Evolutionary conservation across 768 basidiomycete genomes (phyloP).

Genomic region (Lentinula sp.): DNA sequence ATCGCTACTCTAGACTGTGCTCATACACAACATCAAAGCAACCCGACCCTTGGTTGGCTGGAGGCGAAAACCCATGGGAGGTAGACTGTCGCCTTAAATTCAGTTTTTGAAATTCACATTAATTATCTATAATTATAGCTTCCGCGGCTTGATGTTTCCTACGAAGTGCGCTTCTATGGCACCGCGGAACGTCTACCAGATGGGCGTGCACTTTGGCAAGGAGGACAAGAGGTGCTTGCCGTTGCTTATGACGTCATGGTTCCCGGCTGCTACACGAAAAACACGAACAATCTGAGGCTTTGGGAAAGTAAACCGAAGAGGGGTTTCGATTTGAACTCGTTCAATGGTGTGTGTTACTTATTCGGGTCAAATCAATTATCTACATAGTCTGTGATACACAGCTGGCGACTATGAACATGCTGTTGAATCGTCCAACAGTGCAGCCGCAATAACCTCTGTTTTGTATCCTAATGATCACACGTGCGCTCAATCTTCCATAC

Average conservation of each 20-base stretch:
- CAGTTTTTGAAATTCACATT: not conserved
- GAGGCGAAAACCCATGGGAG: conserved; percentile 69
- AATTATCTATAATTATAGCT: conserved; percentile 26
- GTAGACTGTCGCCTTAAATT: not conserved
- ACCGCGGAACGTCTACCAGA: conserved; percentile 61
- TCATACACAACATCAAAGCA: conserved; percentile 34
- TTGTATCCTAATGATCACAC: conserved; percentile 95
- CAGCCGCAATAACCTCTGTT: conserved; percentile 90
- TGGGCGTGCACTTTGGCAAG: conserved; percentile 68
- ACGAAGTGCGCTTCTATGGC: conserved; percentile 88
- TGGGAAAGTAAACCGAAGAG: conserved; percentile 86
- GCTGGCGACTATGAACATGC: conserved; percentile 92
- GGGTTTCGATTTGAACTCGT: conserved; percentile 90
- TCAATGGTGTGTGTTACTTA: conserved; percentile 60
- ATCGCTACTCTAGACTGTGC: not conserved
- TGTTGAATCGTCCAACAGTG: conserved; percentile 83
- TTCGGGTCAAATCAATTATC: not conserved
- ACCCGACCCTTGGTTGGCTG: conserved; percentile 83
- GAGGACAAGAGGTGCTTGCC: conserved; percentile 91
- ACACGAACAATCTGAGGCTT: conserved; percentile 83
- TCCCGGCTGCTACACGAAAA: conserved; percentile 77
- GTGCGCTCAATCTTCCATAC: conserved; percentile 22
- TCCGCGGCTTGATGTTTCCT: conserved; percentile 76
- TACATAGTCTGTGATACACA: conserved; percentile 17
- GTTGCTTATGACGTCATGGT: conserved; percentile 95